Evolutionary conservation across 495 filamentous ascomycete genomes (phyloP).

Genomic region (Umbilicaria muhlenbergii): DNA sequence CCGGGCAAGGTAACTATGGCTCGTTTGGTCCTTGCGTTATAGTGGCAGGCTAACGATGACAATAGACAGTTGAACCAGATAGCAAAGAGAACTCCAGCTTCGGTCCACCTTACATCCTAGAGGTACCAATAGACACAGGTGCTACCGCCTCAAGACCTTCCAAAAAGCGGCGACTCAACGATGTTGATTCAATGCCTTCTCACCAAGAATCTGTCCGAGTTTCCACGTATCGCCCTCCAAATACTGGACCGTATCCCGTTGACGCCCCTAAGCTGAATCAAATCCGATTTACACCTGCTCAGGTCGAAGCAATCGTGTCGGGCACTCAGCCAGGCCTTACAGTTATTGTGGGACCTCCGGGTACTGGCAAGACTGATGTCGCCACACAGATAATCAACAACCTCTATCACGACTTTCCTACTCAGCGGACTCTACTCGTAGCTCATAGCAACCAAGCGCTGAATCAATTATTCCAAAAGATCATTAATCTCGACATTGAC

Average conservation of each 20-base stretch:
- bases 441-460: constrained; percentile 96
- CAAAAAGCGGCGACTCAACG: constrained; percentile 70
- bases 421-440: constrained; percentile 79
- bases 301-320: constrained; percentile 84
- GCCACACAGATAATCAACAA: constrained; percentile 98
- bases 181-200: constrained; percentile 45
- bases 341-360: constrained; percentile 87
- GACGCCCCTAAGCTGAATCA: constrained; percentile 74
- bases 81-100: constrained; percentile 58
- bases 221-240: constrained; percentile 81
- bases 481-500: constrained; percentile 86
- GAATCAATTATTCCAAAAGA: constrained; percentile 98
- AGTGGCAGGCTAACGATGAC: constrained; percentile 8
- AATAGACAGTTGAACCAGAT: constrained; percentile 53
- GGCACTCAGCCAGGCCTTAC: constrained; percentile 91
- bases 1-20: constrained; percentile 40
- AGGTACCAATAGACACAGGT: constrained; percentile 31
- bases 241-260: constrained; percentile 79
- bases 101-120: constrained; percentile 73
- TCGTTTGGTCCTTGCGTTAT: no score
- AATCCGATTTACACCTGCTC: constrained; percentile 78
- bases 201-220: constrained; percentile 55
- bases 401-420: constrained; percentile 94
- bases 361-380: constrained; percentile 97
- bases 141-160: constrained; percentile 33